Evolutionary conservation across 768 basidiomycete genomes (phyloP), one percentile per base, ranked within the genome.

Genomic region (Lactifluus rugatus): DNA sequence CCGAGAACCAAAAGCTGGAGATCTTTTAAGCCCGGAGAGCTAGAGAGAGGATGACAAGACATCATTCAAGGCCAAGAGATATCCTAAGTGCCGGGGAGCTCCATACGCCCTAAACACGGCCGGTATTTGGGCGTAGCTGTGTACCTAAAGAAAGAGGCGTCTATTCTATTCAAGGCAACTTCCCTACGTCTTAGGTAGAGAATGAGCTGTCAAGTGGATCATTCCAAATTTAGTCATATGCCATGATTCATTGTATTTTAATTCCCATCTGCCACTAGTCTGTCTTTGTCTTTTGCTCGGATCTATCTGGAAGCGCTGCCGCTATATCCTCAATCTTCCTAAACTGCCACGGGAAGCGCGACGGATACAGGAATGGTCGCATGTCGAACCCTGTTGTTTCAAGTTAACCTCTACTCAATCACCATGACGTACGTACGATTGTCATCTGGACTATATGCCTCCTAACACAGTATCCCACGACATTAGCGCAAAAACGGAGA

Each of bases 281-380:
- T 4, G 54, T 64, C 28, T 64, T 64, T 11, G 63, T 56, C 45
- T 64, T 64, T 9, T 59, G 50, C 8, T 62, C 62, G 5, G 87
- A 85, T 62, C 81, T 78, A 67, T 92, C 87, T 1, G 91, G 92
- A 37, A 94, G 72, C 9, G 69, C 74, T 4, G 82, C 85, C 6
- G 89, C 92, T 5, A 91, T 78, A 58, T 84, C 83, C 67, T 99
- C 95, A 59, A 99, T 97, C 74, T 92, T 93, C 72, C 76, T 85
- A 74, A 96, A 99, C 69, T 99, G 96, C 85, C 91, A 97, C 0
- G 89, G 89, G 77, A 98, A 98, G 54, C 89, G 79, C 13, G 92
- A 85, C 2, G 93, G 91, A 71, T 98, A 98, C 49, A 99, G 74
- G 82, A 99, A 99, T 0, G 94, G 96, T 37, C 96, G 84, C 32